Conservation (phyloP, 78 protist species). For the Guillardia theta region DNA sequence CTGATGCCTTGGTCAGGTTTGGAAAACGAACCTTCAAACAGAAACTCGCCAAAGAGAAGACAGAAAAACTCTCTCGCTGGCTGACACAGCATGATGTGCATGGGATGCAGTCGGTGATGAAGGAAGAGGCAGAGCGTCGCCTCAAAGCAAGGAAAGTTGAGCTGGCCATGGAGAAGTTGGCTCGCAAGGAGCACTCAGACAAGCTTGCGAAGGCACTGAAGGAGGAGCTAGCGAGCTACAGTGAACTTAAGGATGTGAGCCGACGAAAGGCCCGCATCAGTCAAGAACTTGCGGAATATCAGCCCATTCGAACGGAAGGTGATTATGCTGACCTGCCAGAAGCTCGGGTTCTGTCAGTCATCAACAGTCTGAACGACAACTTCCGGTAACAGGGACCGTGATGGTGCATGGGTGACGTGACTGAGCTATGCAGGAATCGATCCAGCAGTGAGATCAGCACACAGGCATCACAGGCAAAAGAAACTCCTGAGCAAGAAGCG, state of each 20-base stretch:
- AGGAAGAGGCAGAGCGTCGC: neutral
- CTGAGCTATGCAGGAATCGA: neutral
- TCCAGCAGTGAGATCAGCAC: neutral
- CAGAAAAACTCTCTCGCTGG: neutral
- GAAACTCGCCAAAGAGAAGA: neutral
- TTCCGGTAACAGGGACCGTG: neutral
- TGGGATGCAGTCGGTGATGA: neutral
- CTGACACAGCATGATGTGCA: neutral
- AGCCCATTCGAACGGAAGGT: neutral
- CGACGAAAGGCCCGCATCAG: too few species aligned
- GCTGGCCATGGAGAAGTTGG: neutral
- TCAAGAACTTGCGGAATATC: too few species aligned
- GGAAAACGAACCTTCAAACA: neutral
- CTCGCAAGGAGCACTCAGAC: too few species aligned
- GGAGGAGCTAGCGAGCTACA: too few species aligned
- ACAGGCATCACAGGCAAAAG: too few species aligned
- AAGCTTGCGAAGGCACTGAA: too few species aligned
- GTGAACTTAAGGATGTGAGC: too few species aligned
- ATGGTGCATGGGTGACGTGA: neutral
- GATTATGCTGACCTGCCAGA: neutral
- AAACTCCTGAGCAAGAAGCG: too few species aligned
- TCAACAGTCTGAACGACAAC: neutral
- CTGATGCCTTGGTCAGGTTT: too few species aligned
- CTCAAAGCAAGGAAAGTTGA: neutral
- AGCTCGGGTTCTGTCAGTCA: neutral